phyloP scores from a whole-genome alignment of 2,329 filamentous ascomycete genomes.

The Ophiocordyceps camponoti-leonardi region DNA sequence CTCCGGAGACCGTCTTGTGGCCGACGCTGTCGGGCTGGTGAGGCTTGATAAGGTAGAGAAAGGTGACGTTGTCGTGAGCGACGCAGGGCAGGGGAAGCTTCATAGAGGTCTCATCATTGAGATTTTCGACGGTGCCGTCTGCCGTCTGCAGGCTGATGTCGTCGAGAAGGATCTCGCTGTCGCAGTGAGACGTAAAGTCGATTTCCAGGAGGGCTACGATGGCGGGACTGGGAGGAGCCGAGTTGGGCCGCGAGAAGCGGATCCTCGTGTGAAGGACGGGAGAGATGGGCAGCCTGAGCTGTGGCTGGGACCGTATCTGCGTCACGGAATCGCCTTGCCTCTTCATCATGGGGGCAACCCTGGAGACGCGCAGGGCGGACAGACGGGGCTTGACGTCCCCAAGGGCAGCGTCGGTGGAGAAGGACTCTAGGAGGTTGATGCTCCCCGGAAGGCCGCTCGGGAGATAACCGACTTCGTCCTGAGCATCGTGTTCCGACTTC shows the following conservation, averaged over 20 bases:
- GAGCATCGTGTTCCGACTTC: background rate
- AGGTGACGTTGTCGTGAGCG: constrained; percentile 58
- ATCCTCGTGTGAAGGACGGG: constrained; percentile 58
- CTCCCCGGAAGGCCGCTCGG: constrained; percentile 51
- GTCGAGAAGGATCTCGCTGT: constrained; percentile 46
- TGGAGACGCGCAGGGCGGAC: constrained; percentile 57
- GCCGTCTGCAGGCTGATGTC: constrained; percentile 38
- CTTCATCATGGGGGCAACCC: constrained; percentile 51
- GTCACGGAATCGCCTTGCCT: constrained; percentile 38
- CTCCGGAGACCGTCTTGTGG: constrained; percentile 28
- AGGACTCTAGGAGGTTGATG: constrained; percentile 62
- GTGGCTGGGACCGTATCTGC: constrained; percentile 46
- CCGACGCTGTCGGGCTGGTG: constrained; percentile 23
- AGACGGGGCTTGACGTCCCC: constrained; percentile 46
- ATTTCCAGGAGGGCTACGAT: constrained; percentile 57
- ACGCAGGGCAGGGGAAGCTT: constrained; percentile 42
- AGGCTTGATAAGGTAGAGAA: constrained; percentile 51
- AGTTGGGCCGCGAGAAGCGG: constrained; percentile 49
- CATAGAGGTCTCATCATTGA: constrained; percentile 31
- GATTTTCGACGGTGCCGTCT: constrained; percentile 40
- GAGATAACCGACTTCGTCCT: constrained; percentile 38
- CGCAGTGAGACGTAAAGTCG: constrained; percentile 54
- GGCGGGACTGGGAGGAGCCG: constrained; percentile 37
- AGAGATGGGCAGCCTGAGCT: constrained; percentile 44
- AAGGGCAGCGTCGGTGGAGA: constrained; percentile 47